A percentile compares a stretch with the other conserved stretches of the same genome.
phyloP scores from a whole-genome alignment of 1,284 basidiomycete species.

The Boletellus deceptivus region DNA sequence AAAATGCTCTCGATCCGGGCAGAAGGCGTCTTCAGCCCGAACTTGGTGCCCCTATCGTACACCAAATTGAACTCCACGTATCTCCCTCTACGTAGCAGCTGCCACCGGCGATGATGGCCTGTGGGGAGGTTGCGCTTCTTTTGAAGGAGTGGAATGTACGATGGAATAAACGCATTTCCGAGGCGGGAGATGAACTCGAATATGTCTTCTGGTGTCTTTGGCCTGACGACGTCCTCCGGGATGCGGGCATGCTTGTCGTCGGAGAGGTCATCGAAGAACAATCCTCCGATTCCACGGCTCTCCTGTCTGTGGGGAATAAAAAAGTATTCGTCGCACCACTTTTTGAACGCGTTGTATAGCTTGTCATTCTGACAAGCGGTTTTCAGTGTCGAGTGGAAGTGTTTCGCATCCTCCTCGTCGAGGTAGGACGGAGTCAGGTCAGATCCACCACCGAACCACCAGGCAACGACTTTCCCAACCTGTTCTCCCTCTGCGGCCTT shows the following conservation, averaged over 20 bases:
- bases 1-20: constrained; percentile 92
- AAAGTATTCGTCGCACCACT: constrained; percentile 99
- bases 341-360: constrained; percentile 84
- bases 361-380: constrained; percentile 72
- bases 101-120: constrained; percentile 79
- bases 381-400: constrained; percentile 86
- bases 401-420: constrained; percentile 81
- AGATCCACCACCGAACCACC: constrained; percentile 99
- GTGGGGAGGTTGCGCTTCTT: constrained; percentile 59
- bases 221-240: constrained; percentile 47
- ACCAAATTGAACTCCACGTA: constrained; percentile 97
- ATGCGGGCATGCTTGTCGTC: constrained; percentile 58
- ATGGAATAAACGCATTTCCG: constrained; percentile 81
- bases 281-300: constrained; percentile 87
- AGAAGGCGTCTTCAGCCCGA: constrained; percentile 88
- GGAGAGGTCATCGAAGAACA: constrained; percentile 94
- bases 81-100: constrained; percentile 82
- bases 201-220: constrained; percentile 60
- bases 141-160: constrained; percentile 82
- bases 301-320: constrained; percentile 91
- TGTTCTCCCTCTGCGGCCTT: constrained; percentile 35
- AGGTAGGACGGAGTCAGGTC: constrained; percentile 96
- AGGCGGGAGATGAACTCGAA: constrained; percentile 73
- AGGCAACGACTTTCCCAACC: constrained; percentile 61
- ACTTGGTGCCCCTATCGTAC: constrained; percentile 84